Evolutionary conservation across 2,329 filamentous ascomycete genomes (phyloP).

Genomic region (Purpureocillium takamizusanense): DNA sequence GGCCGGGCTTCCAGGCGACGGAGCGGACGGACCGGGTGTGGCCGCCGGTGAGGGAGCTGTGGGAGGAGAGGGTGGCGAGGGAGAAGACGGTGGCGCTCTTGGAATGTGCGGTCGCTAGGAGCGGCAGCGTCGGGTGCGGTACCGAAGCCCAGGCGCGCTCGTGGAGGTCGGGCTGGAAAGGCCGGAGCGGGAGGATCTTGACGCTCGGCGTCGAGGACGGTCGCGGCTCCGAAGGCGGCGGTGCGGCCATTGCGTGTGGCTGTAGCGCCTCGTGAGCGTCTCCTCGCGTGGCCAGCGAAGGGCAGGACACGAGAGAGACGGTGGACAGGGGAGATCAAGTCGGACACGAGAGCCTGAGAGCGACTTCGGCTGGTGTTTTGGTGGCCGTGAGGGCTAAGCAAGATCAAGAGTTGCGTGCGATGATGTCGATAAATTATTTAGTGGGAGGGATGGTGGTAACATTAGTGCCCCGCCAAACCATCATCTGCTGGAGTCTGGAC

Average conservation of each 20-base stretch:
- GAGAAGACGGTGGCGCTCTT: conserved; percentile 88
- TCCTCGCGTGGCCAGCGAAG: too few relatives aligned
- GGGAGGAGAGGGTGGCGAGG: conserved; percentile 67
- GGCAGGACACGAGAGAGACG: too few relatives aligned
- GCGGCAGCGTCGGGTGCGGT: conserved; percentile 78
- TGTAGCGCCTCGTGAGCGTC: too few relatives aligned
- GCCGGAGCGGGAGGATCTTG: conserved; percentile 34
- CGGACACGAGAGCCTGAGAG: too few relatives aligned
- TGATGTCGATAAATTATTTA: too few relatives aligned
- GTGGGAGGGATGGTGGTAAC: too few relatives aligned
- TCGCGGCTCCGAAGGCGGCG: background rate
- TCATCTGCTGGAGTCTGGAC: too few relatives aligned
- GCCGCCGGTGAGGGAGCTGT: conserved; percentile 74
- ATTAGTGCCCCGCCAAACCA: too few relatives aligned
- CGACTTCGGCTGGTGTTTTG: too few relatives aligned
- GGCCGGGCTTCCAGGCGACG: conserved; percentile 76
- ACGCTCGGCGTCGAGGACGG: conserved; percentile 4
- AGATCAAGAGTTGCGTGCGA: too few relatives aligned
- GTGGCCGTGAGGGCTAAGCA: too few relatives aligned
- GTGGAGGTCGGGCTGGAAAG: conserved; percentile 47
- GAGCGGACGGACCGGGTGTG: conserved; percentile 86
- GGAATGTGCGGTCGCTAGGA: conserved; percentile 81
- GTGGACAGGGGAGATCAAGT: too few relatives aligned
- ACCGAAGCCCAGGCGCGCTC: conserved; percentile 77
- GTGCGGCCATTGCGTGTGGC: background rate